Percentiles rank a stretch among this genome's conserved stretches.
phyloP scores from a whole-genome alignment of 768 basidiomycete species.

The Tylopilus sp. region DNA sequence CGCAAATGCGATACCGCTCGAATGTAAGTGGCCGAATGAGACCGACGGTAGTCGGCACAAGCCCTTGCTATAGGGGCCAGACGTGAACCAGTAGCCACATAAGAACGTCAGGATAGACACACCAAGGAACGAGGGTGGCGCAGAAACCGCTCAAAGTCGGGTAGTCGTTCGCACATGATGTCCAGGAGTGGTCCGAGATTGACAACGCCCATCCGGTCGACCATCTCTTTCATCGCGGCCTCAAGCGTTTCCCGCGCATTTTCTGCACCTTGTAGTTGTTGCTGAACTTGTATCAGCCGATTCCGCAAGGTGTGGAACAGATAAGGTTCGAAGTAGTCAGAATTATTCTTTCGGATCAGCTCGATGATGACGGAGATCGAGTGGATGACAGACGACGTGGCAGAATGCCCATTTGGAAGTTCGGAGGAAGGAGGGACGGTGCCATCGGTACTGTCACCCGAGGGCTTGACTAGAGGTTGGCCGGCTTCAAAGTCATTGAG shows the following conservation, averaged over 20 bases:
- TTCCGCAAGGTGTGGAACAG: conserved; percentile 92
- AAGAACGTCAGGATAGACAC: conserved; percentile 26
- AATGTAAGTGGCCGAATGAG: conserved; percentile 78
- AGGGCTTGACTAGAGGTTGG: conserved; percentile 18
- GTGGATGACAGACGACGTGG: conserved; percentile 78
- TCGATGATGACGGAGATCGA: conserved; percentile 89
- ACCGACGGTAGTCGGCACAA: conserved; percentile 72
- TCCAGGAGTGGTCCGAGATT: conserved; percentile 82
- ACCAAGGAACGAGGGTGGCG: conserved; percentile 75
- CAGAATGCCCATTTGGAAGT: conserved; percentile 43
- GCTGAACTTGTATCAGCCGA: conserved; percentile 83
- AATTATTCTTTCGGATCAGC: conserved; percentile 95
- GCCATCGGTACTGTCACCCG: conserved; percentile 14
- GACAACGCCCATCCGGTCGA: conserved; percentile 84
- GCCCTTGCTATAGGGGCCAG: conserved; percentile 47
- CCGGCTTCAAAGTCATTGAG: conserved; percentile 53
- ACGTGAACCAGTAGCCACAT: conserved; percentile 13
- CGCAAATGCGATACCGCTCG: conserved; percentile 94
- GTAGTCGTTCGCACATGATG: conserved; percentile 64
- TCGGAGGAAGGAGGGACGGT: conserved; percentile 10
- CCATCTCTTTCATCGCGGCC: conserved; percentile 74
- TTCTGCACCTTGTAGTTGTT: conserved; percentile 54
- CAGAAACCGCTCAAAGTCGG: conserved; percentile 67
- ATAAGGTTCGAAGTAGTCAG: conserved; percentile 97
- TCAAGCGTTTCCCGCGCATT: conserved; percentile 68